Evolutionary conservation across 2,329 filamentous ascomycete species (phyloP), one percentile per base, ranked within the genome.

Genomic region (Ophiostoma angusticollis): DNA sequence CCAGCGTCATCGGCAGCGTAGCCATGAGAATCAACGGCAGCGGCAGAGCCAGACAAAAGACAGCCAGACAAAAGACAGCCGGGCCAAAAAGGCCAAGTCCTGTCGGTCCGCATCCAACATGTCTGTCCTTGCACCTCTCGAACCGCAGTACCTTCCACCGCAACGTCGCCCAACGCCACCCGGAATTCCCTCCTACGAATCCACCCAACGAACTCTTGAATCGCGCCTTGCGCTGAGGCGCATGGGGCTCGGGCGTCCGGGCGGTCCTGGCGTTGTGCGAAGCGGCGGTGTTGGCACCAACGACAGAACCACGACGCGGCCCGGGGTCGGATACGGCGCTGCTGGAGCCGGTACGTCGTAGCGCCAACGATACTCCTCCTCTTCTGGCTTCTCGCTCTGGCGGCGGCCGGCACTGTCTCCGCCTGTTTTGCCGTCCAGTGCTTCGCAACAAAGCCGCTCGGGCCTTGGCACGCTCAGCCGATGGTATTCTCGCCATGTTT

Each of bases 131-230:
- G 35, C 42, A 2, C 47, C 46, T 1, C 35, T 49, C 8, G 17
- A 40, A 14, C 46, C 46, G 4, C 40, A 23, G 19, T 46, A 42
- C 40, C 25, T 11, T 1, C 46, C 47, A 2, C 44, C 46, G 0
- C 25, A 27, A 14, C 47, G 47, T 5, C 36, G 46, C 2, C 43
- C 40, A 1, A 49, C 47, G 7, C 47, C 47, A 8, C 43, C 44
- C 2, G 47, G 46, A 1, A 13, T 48, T 8, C 47, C 47, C 3
- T 45, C 44, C 1, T 49, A 40, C 24, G 47, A 49, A 11, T 14
- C 33, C 1, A 19, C 41, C 2, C 42, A 46, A 12, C 33, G 22
- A 3, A 18, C 42, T 0, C 33, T 39, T 4, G 37, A 45, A 24
- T 17, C 44, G 6, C 37, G 41, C 1, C 41, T 41, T 13, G 40